A percentile compares a stretch with the other conserved stretches of the same genome.
Evolutionary conservation across 1,284 basidiomycete species (phyloP).

Genomic region (Amylostereum areolatum): DNA sequence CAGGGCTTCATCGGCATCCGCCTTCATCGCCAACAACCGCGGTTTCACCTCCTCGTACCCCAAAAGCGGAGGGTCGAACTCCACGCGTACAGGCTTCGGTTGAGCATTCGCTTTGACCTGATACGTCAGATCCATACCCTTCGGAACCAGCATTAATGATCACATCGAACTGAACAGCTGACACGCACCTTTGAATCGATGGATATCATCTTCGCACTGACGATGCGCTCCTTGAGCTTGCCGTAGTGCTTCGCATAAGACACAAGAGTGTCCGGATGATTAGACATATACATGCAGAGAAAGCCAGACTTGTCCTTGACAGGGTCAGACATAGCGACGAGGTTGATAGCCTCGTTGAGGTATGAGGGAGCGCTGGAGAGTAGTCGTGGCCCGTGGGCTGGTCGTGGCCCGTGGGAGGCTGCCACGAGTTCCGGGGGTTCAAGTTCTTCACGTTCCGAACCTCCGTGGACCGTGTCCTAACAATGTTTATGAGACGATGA

Average conservation of each 20-base stretch:
- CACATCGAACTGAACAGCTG: background rate
- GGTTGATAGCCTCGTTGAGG: too few relatives aligned
- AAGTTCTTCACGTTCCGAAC: too few relatives aligned
- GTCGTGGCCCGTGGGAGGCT: too few relatives aligned
- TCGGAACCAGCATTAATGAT: background rate
- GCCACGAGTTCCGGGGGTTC: too few relatives aligned
- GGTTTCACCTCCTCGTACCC: slow-evolving; percentile 79
- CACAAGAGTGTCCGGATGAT: slow-evolving; percentile 73
- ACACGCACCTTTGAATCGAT: slow-evolving; percentile 55
- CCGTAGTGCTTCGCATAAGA: slow-evolving; percentile 74
- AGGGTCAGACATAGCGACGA: slow-evolving; percentile 42
- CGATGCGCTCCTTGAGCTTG: slow-evolving; percentile 43
- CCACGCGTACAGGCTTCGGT: slow-evolving; percentile 41
- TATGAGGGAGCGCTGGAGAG: too few relatives aligned
- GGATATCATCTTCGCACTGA: slow-evolving; percentile 56
- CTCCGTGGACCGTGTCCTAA: too few relatives aligned
- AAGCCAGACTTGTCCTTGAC: slow-evolving; percentile 72
- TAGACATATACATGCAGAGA: slow-evolving; percentile 78
- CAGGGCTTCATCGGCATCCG: slow-evolving; percentile 62
- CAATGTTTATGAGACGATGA: too few relatives aligned
- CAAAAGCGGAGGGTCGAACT: slow-evolving; percentile 61
- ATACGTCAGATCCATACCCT: slow-evolving; percentile 71
- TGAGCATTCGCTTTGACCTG: slow-evolving; percentile 38
- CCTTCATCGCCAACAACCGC: slow-evolving; percentile 68
- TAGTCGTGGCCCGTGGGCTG: too few relatives aligned